These are phyloP conservation scores for Isatis tinctoria DNA, from an alignment of 345 rosid species.

Conservation along the genomic window DNA sequence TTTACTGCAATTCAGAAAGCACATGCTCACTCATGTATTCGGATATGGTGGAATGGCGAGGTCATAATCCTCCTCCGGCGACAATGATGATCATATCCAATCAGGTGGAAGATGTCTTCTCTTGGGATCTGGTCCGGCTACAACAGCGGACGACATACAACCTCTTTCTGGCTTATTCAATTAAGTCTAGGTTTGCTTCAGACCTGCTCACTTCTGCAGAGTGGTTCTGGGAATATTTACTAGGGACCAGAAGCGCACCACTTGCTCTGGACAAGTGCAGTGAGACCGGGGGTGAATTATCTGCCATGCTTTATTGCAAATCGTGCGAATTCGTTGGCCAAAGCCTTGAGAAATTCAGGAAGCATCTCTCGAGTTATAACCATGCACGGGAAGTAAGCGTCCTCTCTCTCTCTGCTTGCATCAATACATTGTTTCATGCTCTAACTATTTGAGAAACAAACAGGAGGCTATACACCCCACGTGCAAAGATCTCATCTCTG, in stretches of 20 bases:
- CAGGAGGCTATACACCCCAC: neutral
- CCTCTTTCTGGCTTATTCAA: neutral
- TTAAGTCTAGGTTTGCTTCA: too few relatives aligned
- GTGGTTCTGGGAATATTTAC: too few relatives aligned
- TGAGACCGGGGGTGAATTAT: too few relatives aligned
- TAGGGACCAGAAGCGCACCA: too few relatives aligned
- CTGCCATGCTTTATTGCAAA: neutral
- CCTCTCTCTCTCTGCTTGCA: too few relatives aligned
- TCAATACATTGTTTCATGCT: neutral
- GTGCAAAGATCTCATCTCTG: neutral
- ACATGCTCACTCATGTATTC: neutral
- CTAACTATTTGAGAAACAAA: too few relatives aligned
- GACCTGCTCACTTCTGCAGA: too few relatives aligned
- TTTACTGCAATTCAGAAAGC: too few relatives aligned
- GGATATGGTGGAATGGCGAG: neutral
- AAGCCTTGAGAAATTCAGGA: neutral
- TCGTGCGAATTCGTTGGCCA: too few relatives aligned
- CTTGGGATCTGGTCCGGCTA: neutral
- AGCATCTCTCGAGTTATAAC: neutral
- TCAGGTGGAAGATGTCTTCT: neutral
- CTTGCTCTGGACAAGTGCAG: neutral
- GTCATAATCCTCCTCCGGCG: neutral
- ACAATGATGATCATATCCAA: neutral
- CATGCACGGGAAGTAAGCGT: neutral
- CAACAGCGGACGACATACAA: neutral